phyloP scores from a whole-genome alignment of 768 basidiomycete genomes.

The Termitomyces sp. region DNA sequence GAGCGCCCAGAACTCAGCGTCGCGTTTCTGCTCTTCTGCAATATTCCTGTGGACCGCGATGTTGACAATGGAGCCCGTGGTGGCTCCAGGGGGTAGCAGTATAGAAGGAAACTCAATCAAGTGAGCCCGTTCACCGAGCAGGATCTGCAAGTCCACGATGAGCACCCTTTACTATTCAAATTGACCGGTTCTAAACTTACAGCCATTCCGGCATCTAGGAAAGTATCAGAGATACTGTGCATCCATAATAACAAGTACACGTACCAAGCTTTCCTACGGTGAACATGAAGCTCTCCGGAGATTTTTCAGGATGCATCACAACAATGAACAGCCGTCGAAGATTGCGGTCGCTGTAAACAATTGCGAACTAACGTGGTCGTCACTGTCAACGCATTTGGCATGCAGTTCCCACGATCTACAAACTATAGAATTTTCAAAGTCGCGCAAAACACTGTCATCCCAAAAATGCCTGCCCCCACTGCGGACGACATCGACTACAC shows the following conservation, averaged over 20 bases:
- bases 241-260: constrained; percentile 18
- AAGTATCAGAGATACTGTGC: constrained; percentile 2
- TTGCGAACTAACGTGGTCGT: not conserved
- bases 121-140: constrained; percentile 90
- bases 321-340: not conserved
- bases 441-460: constrained; percentile 1
- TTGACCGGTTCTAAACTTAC: constrained; percentile 34
- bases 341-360: constrained; percentile 6
- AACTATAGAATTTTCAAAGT: not conserved
- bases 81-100: constrained; percentile 86
- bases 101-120: constrained; percentile 98
- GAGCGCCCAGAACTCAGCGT: constrained; percentile 77
- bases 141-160: constrained; percentile 48
- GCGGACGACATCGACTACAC: constrained; percentile 79
- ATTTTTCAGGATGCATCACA: constrained; percentile 25
- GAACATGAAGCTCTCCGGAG: constrained; percentile 75
- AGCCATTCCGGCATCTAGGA: constrained; percentile 88
- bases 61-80: constrained; percentile 94
- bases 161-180: not conserved
- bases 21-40: constrained; percentile 76
- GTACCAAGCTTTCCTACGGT: constrained; percentile 94
- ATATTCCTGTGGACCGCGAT: constrained; percentile 91
- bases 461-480: constrained; percentile 42
- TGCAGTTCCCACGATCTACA: constrained; percentile 10
- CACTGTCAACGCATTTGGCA: constrained; percentile 2